Evolutionary conservation across 495 filamentous ascomycete species (phyloP), one percentile per base, ranked within the genome.

Genomic region (Xylaria castorea): DNA sequence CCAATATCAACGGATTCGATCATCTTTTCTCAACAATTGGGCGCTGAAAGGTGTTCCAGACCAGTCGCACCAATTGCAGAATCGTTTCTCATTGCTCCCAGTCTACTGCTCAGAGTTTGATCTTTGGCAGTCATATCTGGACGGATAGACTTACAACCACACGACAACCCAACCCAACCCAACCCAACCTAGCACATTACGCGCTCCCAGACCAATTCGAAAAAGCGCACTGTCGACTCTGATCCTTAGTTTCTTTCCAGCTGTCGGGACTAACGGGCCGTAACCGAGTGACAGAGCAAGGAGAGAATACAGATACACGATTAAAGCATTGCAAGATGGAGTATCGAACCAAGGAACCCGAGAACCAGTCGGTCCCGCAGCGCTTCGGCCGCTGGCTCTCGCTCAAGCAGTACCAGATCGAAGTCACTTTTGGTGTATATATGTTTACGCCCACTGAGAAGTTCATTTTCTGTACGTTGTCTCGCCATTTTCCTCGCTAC

Each of bases 381-480:
- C 75, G 76, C 34, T 82, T 86, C 77, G 81, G 80, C 65, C 83
- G 83, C 72, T 84, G 83, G 83, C 78, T 87, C 57, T 75, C 83
- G 75, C 77, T 85, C 74, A 87, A 87, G 81, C 82, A 84, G 76
- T 85, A 86, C 80, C 85, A 85, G 79, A 77, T 87, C n/a, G 85
- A 87, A 70, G 83, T 86, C 66, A 84, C 83, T 32, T 80, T 83
- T 53, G 81, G 80, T 68, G 82, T 85, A 5, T 86, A 87, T 75
- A 85, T 86, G 74, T 86, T 84, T 73, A 85, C 84, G 71, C 82
- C 83, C 38, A 78, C 78, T 30, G 85, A 87, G 78, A 85, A 83
- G 75, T 83, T 85, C 69, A 70, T 83, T 62, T 85, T 86, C 71
- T 87, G 85, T 87, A 73, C 60, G 84, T 75, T 25, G 4, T 36